Evolutionary conservation across 495 filamentous ascomycete genomes (phyloP).

Genomic region (Lichina pygmaea): DNA sequence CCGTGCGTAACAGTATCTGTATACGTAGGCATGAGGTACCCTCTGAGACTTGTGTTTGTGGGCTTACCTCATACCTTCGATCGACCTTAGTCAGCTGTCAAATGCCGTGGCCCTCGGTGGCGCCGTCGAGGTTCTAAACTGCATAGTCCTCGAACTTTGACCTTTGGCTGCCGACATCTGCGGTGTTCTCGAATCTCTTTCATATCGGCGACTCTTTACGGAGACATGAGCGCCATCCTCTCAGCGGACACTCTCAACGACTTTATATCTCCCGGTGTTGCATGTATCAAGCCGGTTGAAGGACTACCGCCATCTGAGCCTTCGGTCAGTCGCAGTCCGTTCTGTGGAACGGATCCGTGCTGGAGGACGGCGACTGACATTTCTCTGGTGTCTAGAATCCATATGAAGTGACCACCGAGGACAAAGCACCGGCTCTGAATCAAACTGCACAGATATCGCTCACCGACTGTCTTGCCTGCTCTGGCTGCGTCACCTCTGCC

Average conservation of each 20-base stretch:
- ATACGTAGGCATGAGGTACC: no score
- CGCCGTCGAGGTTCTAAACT: no score
- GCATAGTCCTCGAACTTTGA: no score
- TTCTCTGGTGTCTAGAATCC: slow-evolving; percentile 20
- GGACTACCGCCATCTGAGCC: slow-evolving; percentile 37
- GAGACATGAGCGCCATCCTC: slow-evolving; percentile 71
- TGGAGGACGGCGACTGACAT: neutral
- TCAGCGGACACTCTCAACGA: slow-evolving; percentile 94
- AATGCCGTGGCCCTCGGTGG: no score
- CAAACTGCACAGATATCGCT: slow-evolving; percentile 66
- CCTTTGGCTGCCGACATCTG: no score
- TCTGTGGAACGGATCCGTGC: neutral
- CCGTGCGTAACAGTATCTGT: no score
- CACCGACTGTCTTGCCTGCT: slow-evolving; percentile 92
- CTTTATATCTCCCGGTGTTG: slow-evolving; percentile 92
- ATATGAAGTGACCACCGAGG: slow-evolving; percentile 81
- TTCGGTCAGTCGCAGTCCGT: slow-evolving; percentile 1
- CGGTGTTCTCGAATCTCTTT: no score
- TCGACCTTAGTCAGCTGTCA: no score
- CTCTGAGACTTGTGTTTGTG: no score
- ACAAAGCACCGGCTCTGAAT: slow-evolving; percentile 26
- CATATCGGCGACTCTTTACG: no score
- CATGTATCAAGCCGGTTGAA: slow-evolving; percentile 94
- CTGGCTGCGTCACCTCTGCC: slow-evolving; percentile 89
- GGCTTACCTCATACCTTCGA: no score